Percentiles rank a stretch among this genome's conserved stretches.
Conservation (phyloP, 495 filamentous ascomycete species). For the Aspergillus diversus region DNA sequence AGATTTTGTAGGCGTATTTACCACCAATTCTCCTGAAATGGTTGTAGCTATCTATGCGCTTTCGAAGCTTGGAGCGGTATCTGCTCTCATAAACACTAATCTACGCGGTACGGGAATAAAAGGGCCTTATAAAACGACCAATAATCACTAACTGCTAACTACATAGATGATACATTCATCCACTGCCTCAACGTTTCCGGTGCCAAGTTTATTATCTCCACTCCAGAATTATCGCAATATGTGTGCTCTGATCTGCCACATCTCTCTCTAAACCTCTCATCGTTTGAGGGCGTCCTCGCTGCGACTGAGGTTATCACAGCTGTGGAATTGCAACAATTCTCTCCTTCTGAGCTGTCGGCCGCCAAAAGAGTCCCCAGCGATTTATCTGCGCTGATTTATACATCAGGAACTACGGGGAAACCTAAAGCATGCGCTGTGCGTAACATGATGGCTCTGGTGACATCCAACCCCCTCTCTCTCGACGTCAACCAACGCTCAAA, state of each 20-base stretch:
- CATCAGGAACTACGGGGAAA: conserved; percentile 85
- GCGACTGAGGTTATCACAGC: conserved; percentile 52
- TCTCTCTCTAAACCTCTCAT: conserved; percentile 42
- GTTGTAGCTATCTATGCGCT: conserved; percentile 78
- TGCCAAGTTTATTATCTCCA: conserved; percentile 65
- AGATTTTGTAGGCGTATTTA: conserved; percentile 52
- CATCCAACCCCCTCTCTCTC: conserved; percentile 41
- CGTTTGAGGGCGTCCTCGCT: conserved; percentile 56
- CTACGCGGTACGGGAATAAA: conserved; percentile 59
- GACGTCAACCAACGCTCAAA: conserved; percentile 42
- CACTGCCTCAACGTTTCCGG: conserved; percentile 79
- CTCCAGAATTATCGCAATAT: conserved; percentile 48
- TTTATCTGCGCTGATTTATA: conserved; percentile 77
- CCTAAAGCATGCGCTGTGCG: conserved; percentile 86
- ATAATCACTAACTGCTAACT: neutral
- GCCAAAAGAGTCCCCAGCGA: conserved; percentile 51
- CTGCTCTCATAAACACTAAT: conserved; percentile 94
- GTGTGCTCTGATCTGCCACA: conserved; percentile 45
- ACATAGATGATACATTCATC: conserved; percentile 61
- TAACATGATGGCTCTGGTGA: conserved; percentile 55
- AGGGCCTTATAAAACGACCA: neutral
- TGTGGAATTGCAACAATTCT: conserved; percentile 45
- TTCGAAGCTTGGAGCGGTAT: conserved; percentile 80
- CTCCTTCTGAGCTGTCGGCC: conserved; percentile 32
- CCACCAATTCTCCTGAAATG: conserved; percentile 78